Evolutionary conservation across 768 basidiomycete species (phyloP), one percentile per base, ranked within the genome.

Genomic region (Lactarius indigo): DNA sequence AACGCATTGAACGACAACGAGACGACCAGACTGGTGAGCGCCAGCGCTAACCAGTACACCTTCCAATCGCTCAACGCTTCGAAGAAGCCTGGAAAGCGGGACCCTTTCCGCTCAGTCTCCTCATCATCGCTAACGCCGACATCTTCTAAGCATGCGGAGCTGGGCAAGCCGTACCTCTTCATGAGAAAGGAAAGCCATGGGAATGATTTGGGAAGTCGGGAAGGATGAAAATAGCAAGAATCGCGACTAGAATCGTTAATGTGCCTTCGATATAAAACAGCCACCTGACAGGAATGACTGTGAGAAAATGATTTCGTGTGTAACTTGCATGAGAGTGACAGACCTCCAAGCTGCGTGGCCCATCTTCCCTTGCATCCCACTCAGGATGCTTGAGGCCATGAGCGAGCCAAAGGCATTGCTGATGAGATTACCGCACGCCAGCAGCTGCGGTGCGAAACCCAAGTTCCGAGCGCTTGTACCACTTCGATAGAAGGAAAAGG

Each of bases 321-420:
- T n/a, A 57, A 61, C 15, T 44, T 57, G 57, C 70, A 31, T 26
- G 71, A 28, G 9, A 68, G 42, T 56, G 58, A 58, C 81, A 75
- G 74, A 89, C 84, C 88, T 79, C 92, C 92, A 94, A 0, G 88
- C 89, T 12, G 87, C 80, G 64, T 83, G 79, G 0, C 91, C 91
- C 18, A 85, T 77, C 63, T 80, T 80, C 7, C 87, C 88, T 44
- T 91, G 83, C 88, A 93, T 91, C 15, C 79, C 78, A 69, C 84
- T 81, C 20, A 94, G 82, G 61, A 94, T 90, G 1, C 84, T 87
- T 35, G 90, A 89, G 13, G 91, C 90, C 60, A 94, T 84, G 15
- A 94, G 78, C 2, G 90, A 82, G 4, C 92, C 91, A 73, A 93
- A 92, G 0, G 91, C 92, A 79, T 93, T 94, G 63, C 85, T 87